phyloP scores from a whole-genome alignment of 202 grass and related monocot species.

The Setaria viridis region DNA sequence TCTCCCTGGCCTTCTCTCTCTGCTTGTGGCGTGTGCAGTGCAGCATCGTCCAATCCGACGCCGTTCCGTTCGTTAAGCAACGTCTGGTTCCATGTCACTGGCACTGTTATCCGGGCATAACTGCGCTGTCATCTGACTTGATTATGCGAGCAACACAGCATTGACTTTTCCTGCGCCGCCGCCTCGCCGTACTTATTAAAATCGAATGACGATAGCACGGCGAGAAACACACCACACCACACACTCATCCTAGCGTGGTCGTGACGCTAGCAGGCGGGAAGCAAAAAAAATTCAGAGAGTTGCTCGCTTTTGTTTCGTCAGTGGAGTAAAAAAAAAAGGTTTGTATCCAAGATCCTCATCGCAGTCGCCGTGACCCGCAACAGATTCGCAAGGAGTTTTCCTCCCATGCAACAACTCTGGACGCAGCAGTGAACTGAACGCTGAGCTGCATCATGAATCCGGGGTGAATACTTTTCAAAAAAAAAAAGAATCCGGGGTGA shows the following conservation, averaged over 20 bases:
- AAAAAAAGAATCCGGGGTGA: background rate
- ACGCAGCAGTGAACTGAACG: background rate
- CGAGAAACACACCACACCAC: background rate
- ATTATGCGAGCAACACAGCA: background rate
- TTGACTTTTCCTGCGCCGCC: slow-evolving; percentile 2
- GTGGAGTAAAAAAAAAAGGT: background rate
- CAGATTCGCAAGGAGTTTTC: background rate
- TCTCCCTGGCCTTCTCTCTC: background rate
- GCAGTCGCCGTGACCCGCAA: background rate
- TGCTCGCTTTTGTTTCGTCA: background rate
- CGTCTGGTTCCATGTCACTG: background rate
- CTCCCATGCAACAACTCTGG: background rate
- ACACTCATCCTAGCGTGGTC: background rate
- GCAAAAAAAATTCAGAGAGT: background rate
- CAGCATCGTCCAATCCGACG: background rate
- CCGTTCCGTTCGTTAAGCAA: background rate
- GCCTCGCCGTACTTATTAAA: background rate
- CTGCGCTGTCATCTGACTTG: background rate
- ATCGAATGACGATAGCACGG: background rate
- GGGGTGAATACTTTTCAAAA: no score
- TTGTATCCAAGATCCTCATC: background rate
- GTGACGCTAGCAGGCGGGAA: background rate
- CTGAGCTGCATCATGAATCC: background rate
- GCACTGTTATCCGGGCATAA: background rate
- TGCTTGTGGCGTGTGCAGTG: background rate